These are phyloP conservation scores for Torulaspora pretoriensis DNA, from an alignment of 1,139 yeast species.

Conservation along the genomic window DNA sequence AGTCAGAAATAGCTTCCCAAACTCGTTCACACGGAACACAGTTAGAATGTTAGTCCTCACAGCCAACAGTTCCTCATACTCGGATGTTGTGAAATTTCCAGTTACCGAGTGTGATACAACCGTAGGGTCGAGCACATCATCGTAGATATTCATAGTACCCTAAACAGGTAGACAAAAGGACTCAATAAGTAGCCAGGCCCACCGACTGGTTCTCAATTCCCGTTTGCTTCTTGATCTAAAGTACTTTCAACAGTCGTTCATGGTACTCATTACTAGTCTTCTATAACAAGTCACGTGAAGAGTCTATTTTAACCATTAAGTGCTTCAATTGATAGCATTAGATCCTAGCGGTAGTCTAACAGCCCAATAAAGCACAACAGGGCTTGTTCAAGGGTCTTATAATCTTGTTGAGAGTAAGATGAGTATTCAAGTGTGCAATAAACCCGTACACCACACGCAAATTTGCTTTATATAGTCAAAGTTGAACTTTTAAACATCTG, in stretches of 20 bases:
- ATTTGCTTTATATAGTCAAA: neutral
- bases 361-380: no score
- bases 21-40: slow-evolving; percentile 48
- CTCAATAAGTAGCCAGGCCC: no score
- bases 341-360: no score
- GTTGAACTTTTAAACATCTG: neutral
- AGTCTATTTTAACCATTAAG: no score
- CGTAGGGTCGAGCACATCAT: slow-evolving; percentile 76
- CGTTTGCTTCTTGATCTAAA: neutral
- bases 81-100: slow-evolving; percentile 56
- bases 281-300: no score
- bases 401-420: no score
- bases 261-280: no score
- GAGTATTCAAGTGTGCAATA: neutral
- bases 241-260: no score
- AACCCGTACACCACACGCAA: slow-evolving; percentile 1
- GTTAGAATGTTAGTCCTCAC: slow-evolving; percentile 73
- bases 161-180: neutral
- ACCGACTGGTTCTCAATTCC: neutral
- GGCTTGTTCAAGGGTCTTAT: no score
- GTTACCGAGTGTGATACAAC: slow-evolving; percentile 60
- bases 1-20: slow-evolving; percentile 48
- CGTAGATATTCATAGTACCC: slow-evolving; percentile 68
- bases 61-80: slow-evolving; percentile 54
- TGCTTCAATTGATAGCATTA: no score